Evolutionary conservation across 73 alveolate genomes (phyloP).

Genomic region (Uronychia binucleata): DNA sequence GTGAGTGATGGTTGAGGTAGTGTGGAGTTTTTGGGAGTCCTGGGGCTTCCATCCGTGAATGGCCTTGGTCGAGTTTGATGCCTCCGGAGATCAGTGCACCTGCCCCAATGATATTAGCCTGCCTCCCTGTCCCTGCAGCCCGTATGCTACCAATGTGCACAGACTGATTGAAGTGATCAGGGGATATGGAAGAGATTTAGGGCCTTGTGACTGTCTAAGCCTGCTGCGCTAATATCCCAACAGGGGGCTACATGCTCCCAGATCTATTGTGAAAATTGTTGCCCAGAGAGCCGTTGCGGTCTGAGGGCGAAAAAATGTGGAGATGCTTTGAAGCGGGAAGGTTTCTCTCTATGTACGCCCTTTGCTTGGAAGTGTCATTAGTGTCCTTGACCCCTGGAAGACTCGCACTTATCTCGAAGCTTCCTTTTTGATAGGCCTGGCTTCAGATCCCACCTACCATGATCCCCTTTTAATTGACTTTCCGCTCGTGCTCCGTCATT

Average conservation of each 20-base stretch:
- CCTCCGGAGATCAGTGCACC: background rate
- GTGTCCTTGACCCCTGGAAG: background rate
- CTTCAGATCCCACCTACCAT: too few species aligned
- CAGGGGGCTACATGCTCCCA: background rate
- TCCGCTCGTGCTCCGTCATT: background rate
- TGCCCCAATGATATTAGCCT: background rate
- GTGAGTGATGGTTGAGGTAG: background rate
- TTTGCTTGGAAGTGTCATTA: background rate
- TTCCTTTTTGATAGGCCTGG: background rate
- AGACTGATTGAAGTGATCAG: too few species aligned
- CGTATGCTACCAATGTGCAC: too few species aligned
- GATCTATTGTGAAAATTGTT: background rate
- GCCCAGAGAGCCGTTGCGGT: background rate
- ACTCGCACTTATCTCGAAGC: too few species aligned
- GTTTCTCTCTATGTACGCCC: background rate
- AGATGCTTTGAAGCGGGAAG: background rate
- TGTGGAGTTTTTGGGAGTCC: too few species aligned
- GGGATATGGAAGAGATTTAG: too few species aligned
- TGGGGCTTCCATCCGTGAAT: too few species aligned
- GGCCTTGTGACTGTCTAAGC: background rate
- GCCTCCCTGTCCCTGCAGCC: too few species aligned
- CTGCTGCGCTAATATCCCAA: background rate
- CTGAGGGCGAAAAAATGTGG: background rate
- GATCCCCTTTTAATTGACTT: background rate
- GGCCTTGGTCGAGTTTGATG: too few species aligned